Evolutionary conservation across 768 basidiomycete species (phyloP).

Genomic region (Leccinum imitatum): DNA sequence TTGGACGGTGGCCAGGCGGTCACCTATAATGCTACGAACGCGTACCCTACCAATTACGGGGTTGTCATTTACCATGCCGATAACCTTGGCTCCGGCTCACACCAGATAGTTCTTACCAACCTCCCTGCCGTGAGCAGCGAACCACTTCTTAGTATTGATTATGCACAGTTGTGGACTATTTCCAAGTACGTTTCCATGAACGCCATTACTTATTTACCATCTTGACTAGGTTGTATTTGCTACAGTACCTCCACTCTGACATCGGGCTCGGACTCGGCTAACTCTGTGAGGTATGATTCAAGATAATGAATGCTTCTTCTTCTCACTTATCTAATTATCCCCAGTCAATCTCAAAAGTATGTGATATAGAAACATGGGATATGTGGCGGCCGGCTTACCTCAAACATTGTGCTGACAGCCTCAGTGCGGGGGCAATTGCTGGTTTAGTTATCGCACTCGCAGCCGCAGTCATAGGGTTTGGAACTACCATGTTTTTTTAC

Average conservation of each 20-base stretch:
- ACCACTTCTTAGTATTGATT: conserved; percentile 31
- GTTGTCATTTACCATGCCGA: conserved; percentile 35
- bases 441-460: conserved; percentile 21
- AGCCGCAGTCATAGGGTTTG: conserved; percentile 13
- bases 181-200: conserved; percentile 15
- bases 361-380: not conserved
- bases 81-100: conserved; percentile 40
- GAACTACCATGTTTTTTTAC: conserved; percentile 26
- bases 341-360: conserved; percentile 10
- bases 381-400: not conserved
- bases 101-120: conserved; percentile 38
- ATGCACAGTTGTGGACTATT: conserved; percentile 29
- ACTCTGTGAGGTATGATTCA: conserved; percentile 3
- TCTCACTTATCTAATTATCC: not conserved
- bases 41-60: conserved; percentile 24
- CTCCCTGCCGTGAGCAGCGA: conserved; percentile 20
- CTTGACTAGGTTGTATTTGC: conserved; percentile 1
- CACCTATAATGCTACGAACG: conserved; percentile 21
- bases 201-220: not conserved
- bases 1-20: conserved; percentile 34
- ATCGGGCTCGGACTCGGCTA: not conserved
- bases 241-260: not conserved
- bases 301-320: not conserved
- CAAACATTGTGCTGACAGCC: conserved; percentile 3
- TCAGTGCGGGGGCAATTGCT: conserved; percentile 24